A percentile compares a stretch with the other conserved stretches of the same genome.
phyloP scores from a whole-genome alignment of 768 basidiomycete genomes.

The Chalciporus sphaerocephalus region DNA sequence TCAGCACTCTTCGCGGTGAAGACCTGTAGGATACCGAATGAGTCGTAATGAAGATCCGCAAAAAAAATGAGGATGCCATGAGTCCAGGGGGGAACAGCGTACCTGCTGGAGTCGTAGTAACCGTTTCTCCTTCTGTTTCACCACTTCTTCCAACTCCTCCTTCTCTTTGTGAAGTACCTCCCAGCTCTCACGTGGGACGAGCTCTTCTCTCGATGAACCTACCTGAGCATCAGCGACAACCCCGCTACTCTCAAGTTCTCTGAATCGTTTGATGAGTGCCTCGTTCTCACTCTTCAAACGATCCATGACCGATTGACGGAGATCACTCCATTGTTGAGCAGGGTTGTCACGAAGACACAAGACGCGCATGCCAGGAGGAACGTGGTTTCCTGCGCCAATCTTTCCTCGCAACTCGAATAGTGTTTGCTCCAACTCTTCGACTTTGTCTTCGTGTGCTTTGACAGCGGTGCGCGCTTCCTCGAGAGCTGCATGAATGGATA shows the following conservation, averaged over 20 bases:
- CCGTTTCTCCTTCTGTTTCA: constrained; percentile 79
- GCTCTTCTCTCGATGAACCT: constrained; percentile 14
- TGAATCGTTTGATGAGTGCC: constrained; percentile 65
- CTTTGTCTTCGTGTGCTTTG: constrained; percentile 43
- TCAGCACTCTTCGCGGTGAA: constrained; percentile 83
- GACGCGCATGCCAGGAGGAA: constrained; percentile 67
- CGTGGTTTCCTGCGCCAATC: constrained; percentile 69
- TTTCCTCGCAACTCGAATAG: constrained; percentile 76
- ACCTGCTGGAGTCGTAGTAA: constrained; percentile 79
- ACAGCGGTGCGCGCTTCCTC: constrained; percentile 34
- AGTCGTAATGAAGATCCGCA: not conserved
- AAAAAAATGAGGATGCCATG: not conserved
- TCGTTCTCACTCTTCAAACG: constrained; percentile 78
- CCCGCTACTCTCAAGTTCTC: constrained; percentile 51
- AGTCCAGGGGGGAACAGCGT: not conserved
- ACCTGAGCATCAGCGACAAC: constrained; percentile 17
- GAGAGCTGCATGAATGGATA: constrained; percentile 36
- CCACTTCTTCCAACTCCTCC: constrained; percentile 54
- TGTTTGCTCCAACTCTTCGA: constrained; percentile 72
- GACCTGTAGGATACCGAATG: constrained; percentile 43
- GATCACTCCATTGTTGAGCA: constrained; percentile 74
- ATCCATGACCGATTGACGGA: constrained; percentile 71
- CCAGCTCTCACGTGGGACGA: constrained; percentile 78
- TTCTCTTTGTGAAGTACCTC: constrained; percentile 70
- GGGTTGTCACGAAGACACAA: constrained; percentile 76